phyloP scores from a whole-genome alignment of 169 alveolate species.

The Plasmodium berghei region DNA sequence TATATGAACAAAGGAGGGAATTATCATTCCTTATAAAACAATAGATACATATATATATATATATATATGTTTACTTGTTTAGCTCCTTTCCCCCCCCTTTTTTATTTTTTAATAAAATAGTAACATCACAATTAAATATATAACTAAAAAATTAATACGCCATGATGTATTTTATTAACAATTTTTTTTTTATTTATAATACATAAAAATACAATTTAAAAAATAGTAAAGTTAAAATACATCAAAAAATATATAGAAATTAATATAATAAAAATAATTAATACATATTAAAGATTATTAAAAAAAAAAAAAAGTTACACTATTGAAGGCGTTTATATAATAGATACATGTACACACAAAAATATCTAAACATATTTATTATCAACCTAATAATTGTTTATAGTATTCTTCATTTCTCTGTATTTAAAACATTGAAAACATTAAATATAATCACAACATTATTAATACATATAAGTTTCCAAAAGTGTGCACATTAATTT shows the following conservation, averaged over 20 bases:
- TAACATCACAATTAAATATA: not conserved
- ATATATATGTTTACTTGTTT: not conserved
- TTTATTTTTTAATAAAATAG: not conserved
- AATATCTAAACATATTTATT: too few species aligned
- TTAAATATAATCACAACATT: too few species aligned
- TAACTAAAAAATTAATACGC: constrained; percentile 4
- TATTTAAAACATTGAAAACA: too few species aligned
- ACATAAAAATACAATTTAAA: not conserved
- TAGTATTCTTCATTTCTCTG: too few species aligned
- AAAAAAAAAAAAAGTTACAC: not conserved
- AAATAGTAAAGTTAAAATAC: not conserved
- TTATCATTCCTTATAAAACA: too few species aligned
- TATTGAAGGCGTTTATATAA: not conserved
- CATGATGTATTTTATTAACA: not conserved
- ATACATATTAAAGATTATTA: not conserved
- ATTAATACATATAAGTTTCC: too few species aligned
- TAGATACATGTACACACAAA: not conserved
- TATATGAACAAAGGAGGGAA: too few species aligned
- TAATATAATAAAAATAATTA: not conserved
- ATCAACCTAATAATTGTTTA: too few species aligned
- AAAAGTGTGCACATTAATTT: too few species aligned
- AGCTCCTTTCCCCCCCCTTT: not conserved
- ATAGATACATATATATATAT: constrained; percentile 2
- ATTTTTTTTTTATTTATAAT: not conserved
- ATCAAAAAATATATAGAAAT: not conserved